A percentile compares a stretch with the other conserved stretches of the same genome.
These are phyloP conservation scores for Eremomyces bilateralis DNA, from an alignment of 495 filamentous ascomycete species.

Conservation along the genomic window DNA sequence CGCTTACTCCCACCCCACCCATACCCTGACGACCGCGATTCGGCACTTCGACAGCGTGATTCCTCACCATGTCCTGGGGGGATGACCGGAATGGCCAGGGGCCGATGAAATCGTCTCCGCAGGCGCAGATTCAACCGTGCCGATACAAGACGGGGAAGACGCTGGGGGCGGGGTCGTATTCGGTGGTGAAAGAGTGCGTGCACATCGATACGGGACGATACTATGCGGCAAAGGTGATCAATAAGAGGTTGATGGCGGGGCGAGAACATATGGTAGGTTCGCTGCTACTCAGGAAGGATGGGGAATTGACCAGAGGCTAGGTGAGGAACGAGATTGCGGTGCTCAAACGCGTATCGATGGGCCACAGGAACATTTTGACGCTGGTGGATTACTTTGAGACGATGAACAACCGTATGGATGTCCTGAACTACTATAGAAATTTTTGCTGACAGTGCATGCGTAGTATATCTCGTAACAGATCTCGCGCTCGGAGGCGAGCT, in stretches of 20 bases:
- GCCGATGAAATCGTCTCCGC: too few species aligned
- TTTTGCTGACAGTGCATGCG: background rate
- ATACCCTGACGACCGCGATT: too few species aligned
- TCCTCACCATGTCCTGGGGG: too few species aligned
- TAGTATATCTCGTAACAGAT: slow-evolving; percentile 91
- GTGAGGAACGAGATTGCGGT: slow-evolving; percentile 97
- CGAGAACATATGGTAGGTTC: slow-evolving; percentile 81
- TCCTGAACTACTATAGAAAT: background rate
- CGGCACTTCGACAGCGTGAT: too few species aligned
- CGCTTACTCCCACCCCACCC: too few species aligned
- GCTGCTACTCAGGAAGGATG: background rate
- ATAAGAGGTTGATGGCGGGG: slow-evolving; percentile 93
- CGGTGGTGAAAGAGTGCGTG: slow-evolving; percentile 98
- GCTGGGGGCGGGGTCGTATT: slow-evolving; percentile 86
- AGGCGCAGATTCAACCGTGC: slow-evolving; percentile 51
- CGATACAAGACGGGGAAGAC: slow-evolving; percentile 99
- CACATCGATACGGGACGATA: slow-evolving; percentile 96
- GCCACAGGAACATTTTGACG: slow-evolving; percentile 92
- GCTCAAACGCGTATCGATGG: slow-evolving; percentile 89
- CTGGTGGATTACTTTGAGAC: slow-evolving; percentile 98
- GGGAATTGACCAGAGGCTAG: too few species aligned
- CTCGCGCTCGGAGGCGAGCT: slow-evolving; percentile 91
- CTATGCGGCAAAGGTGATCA: slow-evolving; percentile 98
- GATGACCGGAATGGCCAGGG: too few species aligned
- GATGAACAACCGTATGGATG: slow-evolving; percentile 66